Evolutionary conservation across 345 rosid genomes (phyloP).

Genomic region (Citropsis articulata): DNA sequence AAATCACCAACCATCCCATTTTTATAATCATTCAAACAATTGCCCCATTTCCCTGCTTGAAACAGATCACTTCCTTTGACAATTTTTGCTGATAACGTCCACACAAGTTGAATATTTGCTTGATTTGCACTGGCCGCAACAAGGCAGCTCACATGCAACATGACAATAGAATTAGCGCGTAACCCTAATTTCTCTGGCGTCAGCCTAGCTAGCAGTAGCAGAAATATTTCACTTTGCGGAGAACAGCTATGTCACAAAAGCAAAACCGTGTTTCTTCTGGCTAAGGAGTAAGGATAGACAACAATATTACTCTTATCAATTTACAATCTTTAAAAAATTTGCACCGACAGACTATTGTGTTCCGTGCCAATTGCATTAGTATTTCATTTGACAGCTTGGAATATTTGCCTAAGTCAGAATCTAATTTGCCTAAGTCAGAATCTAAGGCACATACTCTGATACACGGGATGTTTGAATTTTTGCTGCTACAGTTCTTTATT

Average conservation of each 20-base stretch:
- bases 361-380: neutral
- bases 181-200: neutral
- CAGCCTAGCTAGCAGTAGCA: neutral
- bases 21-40: no score
- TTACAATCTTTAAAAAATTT: neutral
- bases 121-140: neutral
- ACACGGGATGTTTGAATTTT: neutral
- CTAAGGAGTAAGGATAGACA: neutral
- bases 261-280: slow-evolving; percentile 8
- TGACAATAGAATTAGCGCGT: neutral
- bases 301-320: neutral
- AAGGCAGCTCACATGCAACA: neutral
- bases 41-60: neutral
- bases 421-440: neutral
- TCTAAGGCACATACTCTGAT: neutral
- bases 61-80: neutral
- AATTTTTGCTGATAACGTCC: neutral
- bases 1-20: neutral
- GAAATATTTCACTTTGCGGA: neutral
- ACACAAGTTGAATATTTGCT: neutral
- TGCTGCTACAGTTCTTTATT: neutral
- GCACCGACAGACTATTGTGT: slow-evolving; percentile 7
- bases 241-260: slow-evolving; percentile 5
- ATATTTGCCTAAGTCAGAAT: neutral
- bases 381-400: neutral